Evolutionary conservation across 345 rosid genomes (phyloP), one percentile per base, ranked within the genome.

Genomic region (Mangifera indica): DNA sequence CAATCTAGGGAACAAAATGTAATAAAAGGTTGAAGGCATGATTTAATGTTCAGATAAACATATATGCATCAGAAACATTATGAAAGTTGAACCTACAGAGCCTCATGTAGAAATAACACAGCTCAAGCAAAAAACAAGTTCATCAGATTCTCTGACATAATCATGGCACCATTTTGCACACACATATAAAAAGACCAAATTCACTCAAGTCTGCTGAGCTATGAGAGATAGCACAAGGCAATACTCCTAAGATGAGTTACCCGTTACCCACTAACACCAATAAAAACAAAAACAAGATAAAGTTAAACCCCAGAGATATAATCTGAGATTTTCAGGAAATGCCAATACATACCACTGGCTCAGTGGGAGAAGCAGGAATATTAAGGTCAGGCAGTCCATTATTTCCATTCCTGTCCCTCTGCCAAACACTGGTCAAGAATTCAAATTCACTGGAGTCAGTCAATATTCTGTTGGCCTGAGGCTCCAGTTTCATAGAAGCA

Each of bases 361-460:
- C 76, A 6, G 67, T 29, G 1, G 80, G 70, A 77, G 21, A 73
- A 78, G 53, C 75, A 20, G 81, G 83, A 71, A 79, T 61, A 70
- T 82, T 82, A 65, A 82, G 85, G 65, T 82, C 85, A 21, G 85
- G 85, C 55, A 82, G 72, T 66, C 78, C 75, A 32, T 65, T 66
- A 46, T 44, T 69, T 63, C 52, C 75, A 37, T 63, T 79, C 74
- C 74, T 82, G 64, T 79, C 79, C 74, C 60, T 54, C 25, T 60
- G 66, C 67, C 62, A 52, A 63, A 69, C 48, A 37, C 69, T 59
- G 56, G 61, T n/a, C 5, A 78, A 67, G 52, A 40, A 45, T 37
- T 68, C 78, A 63, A 46, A 68, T 20, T 74, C 71, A 55, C 21
- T 51, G 7, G 29, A 45, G 10, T 61, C 61, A 15, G 45, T 55